A percentile compares a stretch with the other conserved stretches of the same genome.
These are phyloP conservation scores for Cylindrotheca closterium DNA, from an alignment of 108 stramenopile genomes.

Conservation along the genomic window DNA sequence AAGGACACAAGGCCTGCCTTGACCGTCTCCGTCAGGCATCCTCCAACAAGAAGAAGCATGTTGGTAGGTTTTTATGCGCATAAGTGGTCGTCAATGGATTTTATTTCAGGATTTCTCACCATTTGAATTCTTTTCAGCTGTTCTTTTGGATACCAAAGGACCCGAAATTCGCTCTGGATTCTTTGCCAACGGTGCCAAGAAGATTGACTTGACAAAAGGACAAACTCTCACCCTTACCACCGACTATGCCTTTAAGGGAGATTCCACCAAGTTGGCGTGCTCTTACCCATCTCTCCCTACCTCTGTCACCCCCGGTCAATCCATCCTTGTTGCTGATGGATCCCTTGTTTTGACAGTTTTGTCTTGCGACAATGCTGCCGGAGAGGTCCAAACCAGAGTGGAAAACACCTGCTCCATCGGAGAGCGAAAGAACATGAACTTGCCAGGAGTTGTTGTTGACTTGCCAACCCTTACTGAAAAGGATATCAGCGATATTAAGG, in stretches of 20 bases:
- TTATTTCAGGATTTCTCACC: neutral
- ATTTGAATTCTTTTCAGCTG: constrained; percentile 28
- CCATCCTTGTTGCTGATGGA: constrained; percentile 97
- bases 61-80: constrained; percentile 54
- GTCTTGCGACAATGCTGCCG: constrained; percentile 54
- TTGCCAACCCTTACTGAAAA: constrained; percentile 95
- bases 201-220: constrained; percentile 77
- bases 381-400: constrained; percentile 73
- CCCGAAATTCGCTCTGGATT: constrained; percentile 96
- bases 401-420: constrained; percentile 86
- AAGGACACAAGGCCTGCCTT: constrained; percentile 78
- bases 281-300: constrained; percentile 87
- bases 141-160: constrained; percentile 94
- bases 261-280: constrained; percentile 84
- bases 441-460: constrained; percentile 97
- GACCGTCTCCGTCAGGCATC: constrained; percentile 80
- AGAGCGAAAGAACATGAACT: constrained; percentile 99
- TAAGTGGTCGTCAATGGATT: neutral
- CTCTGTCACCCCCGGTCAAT: constrained; percentile 83
- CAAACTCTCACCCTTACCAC: constrained; percentile 75
- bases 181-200: constrained; percentile 80
- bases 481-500: constrained; percentile 85
- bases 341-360: constrained; percentile 87
- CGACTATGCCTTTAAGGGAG: constrained; percentile 78
- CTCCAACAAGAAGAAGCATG: constrained; percentile 64